These are phyloP conservation scores for Oryza brachyantha DNA, from an alignment of 176 grass and related monocot species.

Conservation along the genomic window DNA sequence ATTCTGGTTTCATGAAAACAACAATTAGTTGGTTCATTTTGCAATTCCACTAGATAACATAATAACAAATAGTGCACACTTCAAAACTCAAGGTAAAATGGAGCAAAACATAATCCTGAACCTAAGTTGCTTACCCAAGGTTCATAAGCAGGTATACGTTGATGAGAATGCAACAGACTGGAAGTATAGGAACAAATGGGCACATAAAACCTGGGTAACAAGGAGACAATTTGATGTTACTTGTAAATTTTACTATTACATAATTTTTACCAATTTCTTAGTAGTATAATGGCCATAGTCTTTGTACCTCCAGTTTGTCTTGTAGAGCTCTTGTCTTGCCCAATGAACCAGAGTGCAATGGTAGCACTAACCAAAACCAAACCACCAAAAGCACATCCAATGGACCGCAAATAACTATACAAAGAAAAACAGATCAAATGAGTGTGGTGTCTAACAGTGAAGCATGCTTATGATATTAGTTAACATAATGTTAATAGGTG, in stretches of 20 bases:
- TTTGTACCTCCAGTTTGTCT: conserved; percentile 48
- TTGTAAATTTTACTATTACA: conserved; percentile 12
- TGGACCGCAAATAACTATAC: conserved; percentile 39
- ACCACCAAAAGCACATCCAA: conserved; percentile 36
- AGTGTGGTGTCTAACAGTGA: neutral
- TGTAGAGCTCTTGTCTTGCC: conserved; percentile 45
- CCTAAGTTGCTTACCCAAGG: conserved; percentile 41
- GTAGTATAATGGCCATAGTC: neutral
- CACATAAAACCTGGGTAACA: conserved; percentile 67
- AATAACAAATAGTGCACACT: neutral
- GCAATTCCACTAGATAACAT: neutral
- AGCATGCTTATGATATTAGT: neutral
- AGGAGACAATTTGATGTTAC: conserved; percentile 1
- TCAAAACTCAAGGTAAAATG: neutral
- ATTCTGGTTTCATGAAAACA: neutral
- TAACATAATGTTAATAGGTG: too few species aligned
- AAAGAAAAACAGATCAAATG: conserved; percentile 9
- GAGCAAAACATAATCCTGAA: neutral
- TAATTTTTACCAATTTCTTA: neutral
- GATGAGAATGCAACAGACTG: conserved; percentile 68
- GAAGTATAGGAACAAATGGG: conserved; percentile 76
- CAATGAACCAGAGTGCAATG: conserved; percentile 45
- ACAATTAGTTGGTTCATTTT: neutral
- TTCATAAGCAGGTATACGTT: conserved; percentile 78
- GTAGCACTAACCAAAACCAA: conserved; percentile 35